These are phyloP conservation scores for Sporothrix phasma DNA, from an alignment of 2,329 filamentous ascomycete species.

Conservation along the genomic window DNA sequence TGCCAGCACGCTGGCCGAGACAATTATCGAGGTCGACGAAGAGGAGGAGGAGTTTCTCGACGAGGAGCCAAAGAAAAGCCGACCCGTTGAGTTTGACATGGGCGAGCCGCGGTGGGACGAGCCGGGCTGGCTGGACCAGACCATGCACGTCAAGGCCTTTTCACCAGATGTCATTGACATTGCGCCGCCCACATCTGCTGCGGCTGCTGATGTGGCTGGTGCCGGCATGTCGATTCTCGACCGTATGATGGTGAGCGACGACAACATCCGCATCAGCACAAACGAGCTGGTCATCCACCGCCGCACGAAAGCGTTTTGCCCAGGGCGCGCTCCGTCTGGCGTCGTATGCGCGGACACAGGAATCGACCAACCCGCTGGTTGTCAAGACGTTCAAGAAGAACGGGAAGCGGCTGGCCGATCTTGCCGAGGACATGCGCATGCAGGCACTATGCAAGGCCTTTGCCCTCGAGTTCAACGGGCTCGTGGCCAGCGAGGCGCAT, in stretches of 20 bases:
- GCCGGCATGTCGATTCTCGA: conserved; percentile 21
- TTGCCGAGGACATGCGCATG: conserved; percentile 31
- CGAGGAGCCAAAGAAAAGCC: not conserved
- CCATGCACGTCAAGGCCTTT: conserved; percentile 24
- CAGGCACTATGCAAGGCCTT: conserved; percentile 33
- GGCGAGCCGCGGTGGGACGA: conserved; percentile 22
- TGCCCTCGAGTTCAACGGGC: conserved; percentile 31
- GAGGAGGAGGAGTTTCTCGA: not conserved
- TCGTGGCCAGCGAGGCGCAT: conserved; percentile 20
- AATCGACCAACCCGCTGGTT: conserved; percentile 25
- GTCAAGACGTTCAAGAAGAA: conserved; percentile 28
- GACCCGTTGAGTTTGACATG: conserved; percentile 19
- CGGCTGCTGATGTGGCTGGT: not conserved
- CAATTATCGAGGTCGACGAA: conserved; percentile 11
- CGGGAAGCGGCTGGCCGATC: conserved; percentile 23
- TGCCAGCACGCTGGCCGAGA: not conserved
- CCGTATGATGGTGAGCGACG: conserved; percentile 29
- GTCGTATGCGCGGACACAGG: conserved; percentile 27
- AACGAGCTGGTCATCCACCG: conserved; percentile 27
- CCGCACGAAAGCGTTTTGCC: conserved; percentile 26
- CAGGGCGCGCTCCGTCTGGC: conserved; percentile 28
- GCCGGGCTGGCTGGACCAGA: conserved; percentile 25
- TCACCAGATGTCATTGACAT: conserved; percentile 24
- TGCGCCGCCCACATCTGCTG: conserved; percentile 1
- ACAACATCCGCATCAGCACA: conserved; percentile 27